Evolutionary conservation across 2,329 filamentous ascomycete genomes (phyloP).

Genomic region (Exserohilum rostratum): DNA sequence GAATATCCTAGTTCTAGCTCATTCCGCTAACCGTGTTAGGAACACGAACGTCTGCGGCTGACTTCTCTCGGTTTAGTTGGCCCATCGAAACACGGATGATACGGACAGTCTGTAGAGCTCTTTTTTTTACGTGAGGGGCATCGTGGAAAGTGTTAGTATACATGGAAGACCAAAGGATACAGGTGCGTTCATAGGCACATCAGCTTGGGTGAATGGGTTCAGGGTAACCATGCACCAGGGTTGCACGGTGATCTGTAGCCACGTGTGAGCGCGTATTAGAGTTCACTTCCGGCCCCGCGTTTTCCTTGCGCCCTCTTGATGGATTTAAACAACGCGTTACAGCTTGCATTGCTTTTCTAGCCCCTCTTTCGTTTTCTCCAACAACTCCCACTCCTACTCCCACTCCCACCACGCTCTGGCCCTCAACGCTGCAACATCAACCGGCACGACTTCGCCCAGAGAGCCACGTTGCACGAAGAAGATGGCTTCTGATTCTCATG

Average conservation of each 20-base stretch:
- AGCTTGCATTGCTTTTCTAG: background rate
- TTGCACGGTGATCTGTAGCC: background rate
- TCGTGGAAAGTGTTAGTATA: too few species aligned
- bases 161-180: too few species aligned
- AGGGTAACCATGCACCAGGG: too few species aligned
- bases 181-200: too few species aligned
- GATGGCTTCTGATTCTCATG: conserved; percentile 16
- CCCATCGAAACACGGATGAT: background rate
- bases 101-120: too few species aligned
- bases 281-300: conserved; percentile 5
- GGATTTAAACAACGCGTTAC: background rate
- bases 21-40: conserved; percentile 10
- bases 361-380: background rate
- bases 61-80: too few species aligned
- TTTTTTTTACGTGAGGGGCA: too few species aligned
- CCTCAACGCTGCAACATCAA: background rate
- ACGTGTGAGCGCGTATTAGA: conserved; percentile 3
- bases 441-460: background rate
- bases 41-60: background rate
- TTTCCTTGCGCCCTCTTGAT: background rate
- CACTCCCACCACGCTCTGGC: background rate
- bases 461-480: background rate
- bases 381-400: background rate
- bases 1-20: background rate
- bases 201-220: too few species aligned